Base-by-base conservation (phyloP, 2,329 filamentous ascomycete genomes). In the Cylindrodendrum hubeiense region DNA sequence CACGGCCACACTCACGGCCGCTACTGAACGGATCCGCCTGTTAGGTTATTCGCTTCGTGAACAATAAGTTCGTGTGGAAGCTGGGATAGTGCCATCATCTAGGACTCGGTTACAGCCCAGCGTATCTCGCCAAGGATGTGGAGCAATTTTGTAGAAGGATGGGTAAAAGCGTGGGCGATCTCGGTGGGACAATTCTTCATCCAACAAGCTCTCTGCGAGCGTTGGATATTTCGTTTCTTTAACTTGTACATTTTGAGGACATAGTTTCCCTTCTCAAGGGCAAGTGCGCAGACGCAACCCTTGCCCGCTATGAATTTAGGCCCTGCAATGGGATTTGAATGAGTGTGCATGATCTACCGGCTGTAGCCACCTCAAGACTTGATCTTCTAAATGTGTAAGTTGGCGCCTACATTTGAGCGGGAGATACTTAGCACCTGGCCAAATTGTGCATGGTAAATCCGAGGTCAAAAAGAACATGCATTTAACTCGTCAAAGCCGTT, bases 1-100 rank as follows among this genome's bases (percentile, higher is more conserved):
- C 80, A 80, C 66, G 75, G 79, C 63, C 81, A 83, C 67, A 63
- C 72, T 49, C 68, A 70, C 37, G 75, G 77, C 58, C 77, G 66
- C 41, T 70, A 73, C 59, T 79, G 74, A 72, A 57, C 26, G 19
- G 54, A 37, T 10, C 9, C 7, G 17, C 26, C 15, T 46, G 22
- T 13, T 54, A 39, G 51, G 37, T 46, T 57, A 52, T 61, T 54
- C 13, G 43, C 53, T 68, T 73, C 60, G 65, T 67, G 17, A 67
- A 66, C 56, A 52, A 43, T 61, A 37, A 17, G 43, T 52, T 61
- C 33, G 37, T 34, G 41, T 34, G 43, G 19, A 15, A 49, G 33
- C 52, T 4, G 24, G n/a, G 33, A 26, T 54, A 49, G n/a, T 33
- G 39, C 34, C 10, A 37, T n/a, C 34, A n/a, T 49, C 30, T 47